Evolutionary conservation across 768 basidiomycete species (phyloP), one percentile per base, ranked within the genome.

Genomic region (Naematelia aurantialba): DNA sequence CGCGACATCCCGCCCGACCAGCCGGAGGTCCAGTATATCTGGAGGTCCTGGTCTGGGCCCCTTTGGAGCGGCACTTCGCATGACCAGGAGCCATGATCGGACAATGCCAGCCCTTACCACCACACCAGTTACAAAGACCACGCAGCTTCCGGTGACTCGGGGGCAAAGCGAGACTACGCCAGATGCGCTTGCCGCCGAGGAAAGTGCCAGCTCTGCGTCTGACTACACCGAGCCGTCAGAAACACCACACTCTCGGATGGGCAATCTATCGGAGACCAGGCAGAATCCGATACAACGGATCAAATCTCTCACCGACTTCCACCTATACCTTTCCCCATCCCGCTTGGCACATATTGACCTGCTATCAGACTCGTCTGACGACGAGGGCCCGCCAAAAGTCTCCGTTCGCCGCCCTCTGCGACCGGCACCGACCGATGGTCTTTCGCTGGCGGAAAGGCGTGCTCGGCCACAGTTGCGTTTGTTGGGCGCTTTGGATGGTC

Each of bases 261-360:
- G 14, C 13, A 5, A 22, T 24, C 22, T 13, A 5, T 45, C 56
- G 22, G 30, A n/a, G 47, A 42, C 24, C 46, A 24, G 44, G 44
- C 49, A 39, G 17, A 39, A 39, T 39, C 34, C 34, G 34, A 39
- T 39, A 17, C 34, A 39, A 39, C 59, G 73, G 4, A 69, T 77
- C 25, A 69, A 70, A 48, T 74, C 72, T 0, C 50, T 75, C 31
- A 64, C 69, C 3, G 63, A 75, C 55, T 77, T 75, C 56, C 67
- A 70, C 30, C 69, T 77, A 2, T 72, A 77, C 52, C 67, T 77
- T 0, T 75, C 76, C 2, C 74, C 74, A 0, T 74, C 76, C 0
- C 55, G 75, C 45, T 45, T 72, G 12, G 69, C 72, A 11, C 59
- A 74, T 53, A 51, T 74, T 13, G 72, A 73, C 45, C 45, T 73